These are phyloP conservation scores for Coemansia guatemalensis DNA, from an alignment of 192 early-diverging fungal species.

Conservation along the genomic window DNA sequence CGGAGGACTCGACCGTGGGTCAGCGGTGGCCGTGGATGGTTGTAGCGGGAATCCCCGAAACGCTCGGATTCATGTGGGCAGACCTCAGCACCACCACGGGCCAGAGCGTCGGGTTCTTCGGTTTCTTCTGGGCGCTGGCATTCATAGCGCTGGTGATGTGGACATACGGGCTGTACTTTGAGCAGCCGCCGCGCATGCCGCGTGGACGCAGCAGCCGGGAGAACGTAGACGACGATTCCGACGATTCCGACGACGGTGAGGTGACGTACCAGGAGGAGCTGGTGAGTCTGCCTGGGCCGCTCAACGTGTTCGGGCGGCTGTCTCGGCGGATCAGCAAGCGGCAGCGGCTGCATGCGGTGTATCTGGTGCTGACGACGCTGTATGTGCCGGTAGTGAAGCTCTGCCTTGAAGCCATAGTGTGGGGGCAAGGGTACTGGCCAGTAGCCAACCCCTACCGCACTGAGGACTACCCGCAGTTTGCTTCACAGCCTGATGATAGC, in stretches of 20 bases:
- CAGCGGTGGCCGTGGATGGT: constrained; percentile 46
- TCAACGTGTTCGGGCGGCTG: constrained; percentile 38
- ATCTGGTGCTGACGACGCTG: constrained; percentile 50
- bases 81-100: constrained; percentile 51
- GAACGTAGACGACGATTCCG: not conserved
- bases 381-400: constrained; percentile 55
- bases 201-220: not conserved
- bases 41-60: constrained; percentile 30
- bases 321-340: constrained; percentile 25
- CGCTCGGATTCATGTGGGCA: constrained; percentile 49
- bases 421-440: constrained; percentile 54
- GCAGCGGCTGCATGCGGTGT: constrained; percentile 40
- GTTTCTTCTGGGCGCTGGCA: constrained; percentile 32
- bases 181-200: constrained; percentile 13
- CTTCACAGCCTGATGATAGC: constrained; percentile 8
- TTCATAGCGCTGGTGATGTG: constrained; percentile 28
- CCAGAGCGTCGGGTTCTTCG: constrained; percentile 42
- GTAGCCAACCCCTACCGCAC: constrained; percentile 51
- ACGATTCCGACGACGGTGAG: not conserved
- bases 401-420: constrained; percentile 52
- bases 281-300: constrained; percentile 24
- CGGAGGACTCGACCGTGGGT: constrained; percentile 32
- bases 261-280: constrained; percentile 46
- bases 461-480: constrained; percentile 34
- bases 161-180: constrained; percentile 40